Evolutionary conservation across 306 rosid species (phyloP).

Genomic region (Quercus variabilis): DNA sequence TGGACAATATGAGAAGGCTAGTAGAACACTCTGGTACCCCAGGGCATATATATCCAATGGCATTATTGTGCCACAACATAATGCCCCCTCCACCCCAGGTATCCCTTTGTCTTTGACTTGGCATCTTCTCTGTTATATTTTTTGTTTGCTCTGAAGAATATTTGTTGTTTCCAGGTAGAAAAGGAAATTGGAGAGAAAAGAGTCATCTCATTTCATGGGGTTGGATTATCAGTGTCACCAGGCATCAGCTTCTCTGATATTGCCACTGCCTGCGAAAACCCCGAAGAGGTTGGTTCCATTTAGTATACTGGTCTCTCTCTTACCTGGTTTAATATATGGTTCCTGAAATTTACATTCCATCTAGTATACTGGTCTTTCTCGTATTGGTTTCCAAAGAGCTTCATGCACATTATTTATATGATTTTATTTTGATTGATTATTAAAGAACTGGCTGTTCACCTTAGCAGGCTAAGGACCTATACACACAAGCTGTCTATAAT

Average conservation of each 20-base stretch:
- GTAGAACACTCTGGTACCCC: conserved; percentile 78
- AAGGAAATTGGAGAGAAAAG: conserved; percentile 93
- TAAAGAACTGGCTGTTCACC: conserved; percentile 19
- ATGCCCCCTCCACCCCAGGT: conserved; percentile 96
- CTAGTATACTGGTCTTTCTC: conserved; percentile 17
- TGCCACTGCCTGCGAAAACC: conserved; percentile 41
- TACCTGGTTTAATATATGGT: conserved; percentile 4
- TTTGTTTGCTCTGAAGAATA: conserved; percentile 10
- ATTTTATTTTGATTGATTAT: conserved; percentile 11
- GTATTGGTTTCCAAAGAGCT: not conserved
- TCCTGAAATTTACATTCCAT: conserved; percentile 16
- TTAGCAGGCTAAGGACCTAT: conserved; percentile 68
- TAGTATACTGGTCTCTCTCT: conserved; percentile 15
- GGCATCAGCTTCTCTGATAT: conserved; percentile 53
- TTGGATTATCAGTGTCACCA: conserved; percentile 77
- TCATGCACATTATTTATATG: conserved; percentile 5
- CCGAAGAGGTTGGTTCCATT: conserved; percentile 64
- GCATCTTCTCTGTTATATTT: conserved; percentile 15
- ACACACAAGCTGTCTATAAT: conserved; percentile 53
- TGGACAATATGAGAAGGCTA: conserved; percentile 94
- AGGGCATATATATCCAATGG: conserved; percentile 86
- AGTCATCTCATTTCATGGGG: conserved; percentile 66
- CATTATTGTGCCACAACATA: conserved; percentile 77
- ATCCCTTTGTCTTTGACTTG: conserved; percentile 24
- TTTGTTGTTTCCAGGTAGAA: conserved; percentile 61